A percentile compares a stretch with the other conserved stretches of the same genome.
Conservation (phyloP, 129 eudicot genomes). For the Sambucus nigra region DNA sequence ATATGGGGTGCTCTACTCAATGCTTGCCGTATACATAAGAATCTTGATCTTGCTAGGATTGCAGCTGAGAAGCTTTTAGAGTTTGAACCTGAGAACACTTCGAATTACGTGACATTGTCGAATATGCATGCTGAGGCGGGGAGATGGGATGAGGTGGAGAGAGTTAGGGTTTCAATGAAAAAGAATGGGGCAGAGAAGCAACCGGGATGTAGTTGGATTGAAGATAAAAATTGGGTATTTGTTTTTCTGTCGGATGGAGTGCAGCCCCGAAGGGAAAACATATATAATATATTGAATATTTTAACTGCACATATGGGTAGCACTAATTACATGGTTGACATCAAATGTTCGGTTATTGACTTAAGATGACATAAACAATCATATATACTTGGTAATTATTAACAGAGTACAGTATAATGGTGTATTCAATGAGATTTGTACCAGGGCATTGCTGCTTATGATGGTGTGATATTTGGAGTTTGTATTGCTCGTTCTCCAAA, state of each 20-base stretch:
- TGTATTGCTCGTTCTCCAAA: no score
- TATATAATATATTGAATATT: background rate
- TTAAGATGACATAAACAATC: conserved; percentile 4
- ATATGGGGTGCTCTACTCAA: conserved; percentile 55
- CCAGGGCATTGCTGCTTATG: no score
- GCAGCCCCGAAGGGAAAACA: conserved; percentile 4
- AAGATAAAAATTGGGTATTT: conserved; percentile 29
- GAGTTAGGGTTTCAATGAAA: conserved; percentile 30
- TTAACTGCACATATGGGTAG: conserved; percentile 9
- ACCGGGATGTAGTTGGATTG: conserved; percentile 59
- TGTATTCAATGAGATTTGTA: no score
- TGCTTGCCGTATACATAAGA: conserved; percentile 27
- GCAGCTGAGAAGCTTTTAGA: conserved; percentile 39
- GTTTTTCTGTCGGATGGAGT: conserved; percentile 30
- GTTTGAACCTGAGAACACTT: conserved; percentile 39
- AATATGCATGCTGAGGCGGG: conserved; percentile 43
- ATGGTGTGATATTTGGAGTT: no score
- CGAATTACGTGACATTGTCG: conserved; percentile 37
- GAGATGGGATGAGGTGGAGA: conserved; percentile 50
- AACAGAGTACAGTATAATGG: no score
- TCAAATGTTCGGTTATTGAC: background rate
- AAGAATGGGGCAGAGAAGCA: conserved; percentile 30
- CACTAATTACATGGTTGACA: background rate
- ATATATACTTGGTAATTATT: background rate
- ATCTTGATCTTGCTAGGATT: conserved; percentile 35